phyloP scores from a whole-genome alignment of 805 yeast genomes.

The Candida broadrunensis region DNA sequence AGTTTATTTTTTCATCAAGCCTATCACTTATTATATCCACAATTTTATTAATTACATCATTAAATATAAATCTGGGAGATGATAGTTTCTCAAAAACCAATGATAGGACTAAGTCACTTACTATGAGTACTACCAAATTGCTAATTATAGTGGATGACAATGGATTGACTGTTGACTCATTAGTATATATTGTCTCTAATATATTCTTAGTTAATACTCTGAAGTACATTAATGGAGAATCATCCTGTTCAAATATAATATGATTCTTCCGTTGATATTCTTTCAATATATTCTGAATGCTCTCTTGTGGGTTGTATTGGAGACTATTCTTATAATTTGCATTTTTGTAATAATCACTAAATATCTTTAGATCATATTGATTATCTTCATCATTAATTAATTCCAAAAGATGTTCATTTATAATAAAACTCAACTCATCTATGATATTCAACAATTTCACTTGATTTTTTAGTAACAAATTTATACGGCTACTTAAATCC shows the following conservation, averaged over 20 bases:
- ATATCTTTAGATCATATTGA: slow-evolving; percentile 9
- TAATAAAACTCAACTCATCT: not conserved
- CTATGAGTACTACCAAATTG: slow-evolving; percentile 18
- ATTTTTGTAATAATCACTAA: slow-evolving; percentile 10
- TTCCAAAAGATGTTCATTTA: slow-evolving; percentile 9
- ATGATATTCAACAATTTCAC: not conserved
- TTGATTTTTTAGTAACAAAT: not conserved
- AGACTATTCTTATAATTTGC: slow-evolving; percentile 3
- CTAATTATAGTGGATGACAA: slow-evolving; percentile 21
- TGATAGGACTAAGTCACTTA: slow-evolving; percentile 26
- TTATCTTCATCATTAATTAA: slow-evolving; percentile 21
- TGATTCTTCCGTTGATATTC: slow-evolving; percentile 11
- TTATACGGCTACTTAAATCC: slow-evolving; percentile 19
- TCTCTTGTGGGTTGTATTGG: not conserved
- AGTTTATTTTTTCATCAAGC: not conserved
- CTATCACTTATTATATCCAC: slow-evolving; percentile 4
- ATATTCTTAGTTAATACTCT: slow-evolving; percentile 20
- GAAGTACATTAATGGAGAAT: slow-evolving; percentile 14
- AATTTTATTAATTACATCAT: slow-evolving; percentile 7
- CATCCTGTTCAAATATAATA: slow-evolving; percentile 13
- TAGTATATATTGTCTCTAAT: slow-evolving; percentile 12
- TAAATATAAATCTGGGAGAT: slow-evolving; percentile 23
- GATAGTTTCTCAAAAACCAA: slow-evolving; percentile 21
- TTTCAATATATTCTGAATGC: not conserved
- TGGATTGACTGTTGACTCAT: slow-evolving; percentile 9